Evolutionary conservation across 2,329 filamentous ascomycete genomes (phyloP).

Genomic region (Pyrenophora tritici-repentis): DNA sequence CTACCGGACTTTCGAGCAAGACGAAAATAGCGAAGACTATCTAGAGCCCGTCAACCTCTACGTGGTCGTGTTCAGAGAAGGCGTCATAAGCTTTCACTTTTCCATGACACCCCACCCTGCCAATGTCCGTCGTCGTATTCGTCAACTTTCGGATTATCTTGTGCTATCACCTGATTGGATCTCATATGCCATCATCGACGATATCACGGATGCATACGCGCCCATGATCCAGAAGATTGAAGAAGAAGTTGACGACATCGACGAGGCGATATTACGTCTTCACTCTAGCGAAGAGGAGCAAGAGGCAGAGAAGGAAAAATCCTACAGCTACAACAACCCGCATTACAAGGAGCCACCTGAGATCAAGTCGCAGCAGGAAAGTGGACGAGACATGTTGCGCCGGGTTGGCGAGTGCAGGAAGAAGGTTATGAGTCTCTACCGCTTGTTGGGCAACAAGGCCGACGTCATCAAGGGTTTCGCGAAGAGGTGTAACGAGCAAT

Average conservation of each 20-base stretch:
- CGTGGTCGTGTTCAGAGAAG: conserved; percentile 93
- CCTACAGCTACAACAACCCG: conserved; percentile 33
- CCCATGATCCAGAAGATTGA: conserved; percentile 92
- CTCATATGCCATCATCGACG: conserved; percentile 95
- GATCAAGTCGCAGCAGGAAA: conserved; percentile 51
- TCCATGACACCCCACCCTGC: conserved; percentile 94
- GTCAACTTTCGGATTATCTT: conserved; percentile 91
- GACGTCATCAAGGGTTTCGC: conserved; percentile 99
- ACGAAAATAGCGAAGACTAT: conserved; percentile 84
- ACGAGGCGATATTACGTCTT: conserved; percentile 84
- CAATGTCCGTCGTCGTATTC: conserved; percentile 90
- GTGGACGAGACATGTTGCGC: conserved; percentile 81
- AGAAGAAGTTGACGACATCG: conserved; percentile 95
- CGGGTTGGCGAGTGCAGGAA: conserved; percentile 93
- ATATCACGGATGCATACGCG: conserved; percentile 95
- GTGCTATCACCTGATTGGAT: conserved; percentile 97
- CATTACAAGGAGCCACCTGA: conserved; percentile 43
- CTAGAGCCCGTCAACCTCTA: conserved; percentile 97
- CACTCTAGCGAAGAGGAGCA: conserved; percentile 63
- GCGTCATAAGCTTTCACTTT: conserved; percentile 95
- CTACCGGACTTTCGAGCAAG: conserved; percentile 96
- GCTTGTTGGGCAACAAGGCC: conserved; percentile 92
- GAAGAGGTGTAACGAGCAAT: conserved; percentile 96
- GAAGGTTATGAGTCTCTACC: conserved; percentile 94
- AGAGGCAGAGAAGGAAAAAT: conserved; percentile 33